Evolutionary conservation across 805 yeast species (phyloP).

Genomic region (Candida rishiriensis): DNA sequence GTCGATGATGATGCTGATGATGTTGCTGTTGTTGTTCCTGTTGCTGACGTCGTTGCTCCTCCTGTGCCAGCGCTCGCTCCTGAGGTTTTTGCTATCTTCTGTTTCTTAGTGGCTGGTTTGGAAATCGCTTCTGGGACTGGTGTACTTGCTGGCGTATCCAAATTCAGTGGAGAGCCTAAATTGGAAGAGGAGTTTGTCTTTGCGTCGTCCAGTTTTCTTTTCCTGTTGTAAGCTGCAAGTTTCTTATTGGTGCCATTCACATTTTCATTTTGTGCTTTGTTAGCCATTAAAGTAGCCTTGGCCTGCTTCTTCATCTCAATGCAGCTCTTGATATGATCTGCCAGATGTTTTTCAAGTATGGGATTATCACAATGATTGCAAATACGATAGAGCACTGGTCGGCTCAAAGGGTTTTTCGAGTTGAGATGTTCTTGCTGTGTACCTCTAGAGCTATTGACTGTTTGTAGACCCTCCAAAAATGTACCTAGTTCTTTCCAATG

Average conservation of each 20-base stretch:
- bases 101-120: conserved; percentile 11
- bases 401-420: conserved; percentile 32
- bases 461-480: conserved; percentile 28
- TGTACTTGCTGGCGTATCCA: conserved; percentile 5
- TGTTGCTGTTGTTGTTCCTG: too few species aligned
- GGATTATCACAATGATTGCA: conserved; percentile 47
- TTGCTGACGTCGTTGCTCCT: too few species aligned
- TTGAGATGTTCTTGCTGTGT: conserved; percentile 3
- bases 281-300: conserved; percentile 7
- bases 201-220: conserved; percentile 21
- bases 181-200: conserved; percentile 26
- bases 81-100: conserved; percentile 6
- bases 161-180: conserved; percentile 15
- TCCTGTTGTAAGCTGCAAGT: conserved; percentile 19
- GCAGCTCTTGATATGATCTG: conserved; percentile 38
- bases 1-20: conserved; percentile 7
- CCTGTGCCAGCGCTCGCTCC: too few species aligned
- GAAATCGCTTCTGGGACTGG: conserved; percentile 7
- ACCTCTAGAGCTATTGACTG: conserved; percentile 8
- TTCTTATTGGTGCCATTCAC: conserved; percentile 8
- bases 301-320: conserved; percentile 28
- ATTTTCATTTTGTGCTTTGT: conserved; percentile 4
- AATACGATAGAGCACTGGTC: conserved; percentile 38
- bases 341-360: conserved; percentile 33
- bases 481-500: conserved; percentile 35